Base-by-base conservation (phyloP, 192 early-diverging fungal genomes). In the Backusella macrospora region DNA sequence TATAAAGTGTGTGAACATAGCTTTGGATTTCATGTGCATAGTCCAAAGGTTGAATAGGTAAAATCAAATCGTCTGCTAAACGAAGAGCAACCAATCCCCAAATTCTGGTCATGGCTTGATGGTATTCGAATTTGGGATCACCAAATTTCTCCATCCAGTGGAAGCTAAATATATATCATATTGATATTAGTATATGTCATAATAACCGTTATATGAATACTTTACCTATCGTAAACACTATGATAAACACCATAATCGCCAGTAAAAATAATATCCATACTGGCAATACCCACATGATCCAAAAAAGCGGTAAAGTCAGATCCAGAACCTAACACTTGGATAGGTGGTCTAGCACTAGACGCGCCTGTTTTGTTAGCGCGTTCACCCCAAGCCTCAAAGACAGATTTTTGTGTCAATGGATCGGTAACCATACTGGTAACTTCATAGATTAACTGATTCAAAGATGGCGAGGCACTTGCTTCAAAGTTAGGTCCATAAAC, bases 221-320 rank as follows among this genome's bases (percentile, higher is more conserved):
- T 39, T 65, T 66, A 66, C 65, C 65, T 66, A 72, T 90, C 90
- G 75, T 90, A 92, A 77, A 87, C 90, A 55, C 86, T 87, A 73
- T 92, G 90, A 63, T 88, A 89, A 4, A 86, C 75, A 38, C 89
- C 89, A 62, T 80, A 69, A 43, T 75, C 71, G 16, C 84, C 84
- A 4, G 66, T 62, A 74, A 92, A 92, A 47, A 79, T 73, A 44
- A 92, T 29, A 71, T 86, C 81, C 6, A 90, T 48, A 23, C 84
- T 78, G 14, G 88, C 81, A 38, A 89, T 80, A 45, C 90, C 90
- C 13, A 88, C 78, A 49, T 90, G 87, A 14, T 89, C 84, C 70
- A 89, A 76, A 70, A 92, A 92, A n/a, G 85, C 83, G 1, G 79
- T 73, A 48, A 80, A 87, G 65, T 90, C 90, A 62, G 87, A 87